These are phyloP conservation scores for Chrysoporthe cubensis DNA, from an alignment of 2,329 filamentous ascomycete species.

Conservation along the genomic window DNA sequence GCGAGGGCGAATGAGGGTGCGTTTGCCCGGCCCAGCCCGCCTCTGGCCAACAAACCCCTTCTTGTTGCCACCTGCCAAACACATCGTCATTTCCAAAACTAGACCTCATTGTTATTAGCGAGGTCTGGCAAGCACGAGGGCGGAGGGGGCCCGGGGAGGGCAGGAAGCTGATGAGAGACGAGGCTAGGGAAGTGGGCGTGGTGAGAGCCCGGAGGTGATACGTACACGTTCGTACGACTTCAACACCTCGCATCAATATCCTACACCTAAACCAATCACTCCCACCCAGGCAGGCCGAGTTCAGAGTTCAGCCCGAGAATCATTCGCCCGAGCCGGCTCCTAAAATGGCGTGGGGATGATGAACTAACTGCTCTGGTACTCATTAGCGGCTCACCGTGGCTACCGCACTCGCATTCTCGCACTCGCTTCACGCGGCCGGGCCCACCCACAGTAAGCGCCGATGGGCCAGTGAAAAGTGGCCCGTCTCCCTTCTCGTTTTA, in stretches of 20 bases:
- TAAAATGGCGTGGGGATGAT: background rate
- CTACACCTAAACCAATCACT: background rate
- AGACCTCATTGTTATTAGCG: background rate
- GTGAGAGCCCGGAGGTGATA: background rate
- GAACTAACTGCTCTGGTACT: background rate
- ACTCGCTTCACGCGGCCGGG: constrained; percentile 3
- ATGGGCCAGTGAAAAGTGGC: background rate
- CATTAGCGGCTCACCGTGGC: background rate
- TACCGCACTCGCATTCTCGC: constrained; percentile 11
- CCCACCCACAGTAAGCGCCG: background rate
- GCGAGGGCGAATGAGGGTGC: background rate
- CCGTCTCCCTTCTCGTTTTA: background rate
- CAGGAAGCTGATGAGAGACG: background rate
- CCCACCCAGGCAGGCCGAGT: too few species aligned
- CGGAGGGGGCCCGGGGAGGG: background rate
- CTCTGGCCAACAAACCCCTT: background rate
- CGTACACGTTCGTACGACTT: background rate
- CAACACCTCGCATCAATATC: background rate
- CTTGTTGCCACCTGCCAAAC: constrained; percentile 4
- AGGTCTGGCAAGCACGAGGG: constrained; percentile 7
- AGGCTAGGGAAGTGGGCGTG: background rate
- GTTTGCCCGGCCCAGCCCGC: background rate
- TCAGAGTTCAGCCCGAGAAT: background rate
- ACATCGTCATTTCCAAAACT: background rate
- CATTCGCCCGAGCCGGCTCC: background rate